A percentile compares a stretch with the other conserved stretches of the same genome.
Evolutionary conservation across 495 filamentous ascomycete species (phyloP).

Genomic region (Darksidea phi): DNA sequence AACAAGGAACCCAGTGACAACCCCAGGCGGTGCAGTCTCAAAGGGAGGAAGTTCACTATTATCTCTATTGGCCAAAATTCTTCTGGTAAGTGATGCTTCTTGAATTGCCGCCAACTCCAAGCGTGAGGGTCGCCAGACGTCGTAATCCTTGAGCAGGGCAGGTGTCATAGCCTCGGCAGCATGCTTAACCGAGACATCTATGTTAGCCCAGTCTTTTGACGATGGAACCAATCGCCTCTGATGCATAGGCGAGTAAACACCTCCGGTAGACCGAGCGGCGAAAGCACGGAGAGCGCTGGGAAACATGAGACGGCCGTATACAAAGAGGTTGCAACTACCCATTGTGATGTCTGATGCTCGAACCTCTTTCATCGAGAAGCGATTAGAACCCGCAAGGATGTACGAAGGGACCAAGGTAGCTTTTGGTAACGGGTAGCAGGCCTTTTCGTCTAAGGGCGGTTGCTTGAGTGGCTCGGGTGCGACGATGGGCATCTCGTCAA

Average conservation of each 20-base stretch:
- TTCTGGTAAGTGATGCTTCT: not conserved
- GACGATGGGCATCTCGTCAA: not conserved
- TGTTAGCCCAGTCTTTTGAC: constrained; percentile 7
- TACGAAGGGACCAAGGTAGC: constrained; percentile 20
- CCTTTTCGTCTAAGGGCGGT: not conserved
- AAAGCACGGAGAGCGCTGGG: constrained; percentile 7
- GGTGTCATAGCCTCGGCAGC: constrained; percentile 16
- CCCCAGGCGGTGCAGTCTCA: not conserved
- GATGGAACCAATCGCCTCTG: constrained; percentile 5
- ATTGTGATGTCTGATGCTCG: not conserved
- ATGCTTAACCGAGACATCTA: constrained; percentile 6
- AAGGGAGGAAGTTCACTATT: not conserved
- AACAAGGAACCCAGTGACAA: constrained; percentile 10
- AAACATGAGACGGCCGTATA: constrained; percentile 15
- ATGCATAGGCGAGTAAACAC: constrained; percentile 12
- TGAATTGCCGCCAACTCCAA: constrained; percentile 5
- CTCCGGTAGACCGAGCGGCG: not conserved
- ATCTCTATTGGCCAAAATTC: not conserved
- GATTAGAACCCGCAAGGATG: constrained; percentile 11
- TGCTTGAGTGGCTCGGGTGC: constrained; percentile 4
- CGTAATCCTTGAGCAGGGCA: constrained; percentile 5
- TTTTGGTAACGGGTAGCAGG: constrained; percentile 1
- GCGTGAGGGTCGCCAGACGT: constrained; percentile 3
- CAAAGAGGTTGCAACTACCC: constrained; percentile 10
- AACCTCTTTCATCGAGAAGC: constrained; percentile 5